Evolutionary conservation across 1,284 basidiomycete genomes (phyloP), one percentile per base, ranked within the genome.

Genomic region (Xerocomus minutiporus): DNA sequence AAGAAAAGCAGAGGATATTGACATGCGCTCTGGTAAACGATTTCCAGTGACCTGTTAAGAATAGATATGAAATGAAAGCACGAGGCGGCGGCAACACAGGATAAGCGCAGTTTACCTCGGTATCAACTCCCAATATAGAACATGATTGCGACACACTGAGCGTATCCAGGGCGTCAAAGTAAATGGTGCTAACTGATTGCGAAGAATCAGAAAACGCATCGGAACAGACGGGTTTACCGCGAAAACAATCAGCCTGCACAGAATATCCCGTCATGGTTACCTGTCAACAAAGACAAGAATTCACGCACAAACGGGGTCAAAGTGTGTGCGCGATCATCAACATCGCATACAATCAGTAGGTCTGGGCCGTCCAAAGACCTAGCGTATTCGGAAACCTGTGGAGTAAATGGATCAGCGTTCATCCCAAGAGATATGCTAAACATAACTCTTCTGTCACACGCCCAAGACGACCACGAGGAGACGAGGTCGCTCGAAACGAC

Each of bases 91-190:
- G 31, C 28, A 34, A 26, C 11, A 40, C 43, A 41, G 47, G 40
- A 20, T 46, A 40, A 41, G 17, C 23, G 35, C 3, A 17, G 28
- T 35, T 56, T 54, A 55, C 63, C 54, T 54, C 49, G 38, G 40
- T 25, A 34, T 58, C 48, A 26, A 41, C 44, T 32, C 47, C 52
- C 29, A 41, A 40, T 34, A 47, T 31, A 31, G 46, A 48, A 42
- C 13, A 41, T 2, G 52, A 46, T 38, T 17, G 47, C 9, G 52
- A 54, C 8, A 29, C 15, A 46, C 52, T 49, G 6, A 60, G 8
- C 8, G 51, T 50, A 8, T 64, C 63, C 38, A 66, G 9, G 23
- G 63, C 59, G 23, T 63, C 57, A 50, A 64, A 67, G 44, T 66
- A 62, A 20, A 65, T 29, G 1, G 63, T 65, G 26, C 35, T 43